Evolutionary conservation across 2,329 filamentous ascomycete species (phyloP), one percentile per base, ranked within the genome.

Genomic region (Colletotrichum cordylinicola): DNA sequence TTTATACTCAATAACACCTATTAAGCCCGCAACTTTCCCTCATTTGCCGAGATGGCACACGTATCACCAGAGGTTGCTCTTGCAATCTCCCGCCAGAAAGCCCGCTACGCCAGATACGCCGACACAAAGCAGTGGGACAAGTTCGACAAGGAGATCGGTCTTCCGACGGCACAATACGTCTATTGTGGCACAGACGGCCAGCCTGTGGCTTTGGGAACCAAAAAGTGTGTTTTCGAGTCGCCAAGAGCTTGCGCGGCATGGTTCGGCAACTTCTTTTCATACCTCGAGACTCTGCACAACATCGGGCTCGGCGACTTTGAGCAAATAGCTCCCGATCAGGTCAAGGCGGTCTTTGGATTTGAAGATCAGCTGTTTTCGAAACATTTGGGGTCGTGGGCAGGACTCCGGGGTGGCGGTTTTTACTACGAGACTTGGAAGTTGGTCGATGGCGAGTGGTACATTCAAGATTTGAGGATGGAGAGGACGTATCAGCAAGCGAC

Each of bases 71-170:
- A 82, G 21, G 75, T 80, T 7, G 77, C 77, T 24, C 66, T 78
- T 65, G 78, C 78, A 9, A 82, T 82, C 72, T 77, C 76, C 21
- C 75, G 72, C 56, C 79, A 82, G 75, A 83, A 82, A 70, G 76
- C 78, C 12, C 79, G 79, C 13, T 82, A 82, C 64, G 78, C 70
- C 33, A 78, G 79, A 64, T 81, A 80, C 68, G 78, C 79, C 64
- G 81, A 82, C 74, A 80, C 78, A 2, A 80, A 79, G 48, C 78
- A 80, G 37, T 80, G 78, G 78, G 75, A 81, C 39, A 77, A 76
- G 16, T 80, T 79, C 39, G 79, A 73, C 31, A 60, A 61, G 5
- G 79, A 79, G 18, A 72, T 82, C 18, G 77, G 77, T 12, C 79
- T 80, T 15, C 79, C 80, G 8, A 73, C 80, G 52, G 77, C 66